These are phyloP conservation scores for Picea glauca DNA, from an alignment of 75 land plant genomes.

Conservation along the genomic window DNA sequence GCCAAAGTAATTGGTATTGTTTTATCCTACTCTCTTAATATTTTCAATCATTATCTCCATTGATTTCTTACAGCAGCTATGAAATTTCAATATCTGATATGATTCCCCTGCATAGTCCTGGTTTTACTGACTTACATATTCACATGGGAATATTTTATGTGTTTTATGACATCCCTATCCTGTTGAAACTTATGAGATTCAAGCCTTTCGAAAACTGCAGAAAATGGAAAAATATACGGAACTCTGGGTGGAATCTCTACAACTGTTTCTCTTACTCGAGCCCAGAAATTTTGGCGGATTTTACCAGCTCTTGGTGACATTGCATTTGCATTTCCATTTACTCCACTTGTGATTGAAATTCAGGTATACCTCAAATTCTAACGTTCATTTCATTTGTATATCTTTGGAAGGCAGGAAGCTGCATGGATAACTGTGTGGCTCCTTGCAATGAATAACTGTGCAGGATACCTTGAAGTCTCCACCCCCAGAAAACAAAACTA, in stretches of 20 bases:
- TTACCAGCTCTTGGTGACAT: slow-evolving; percentile 35
- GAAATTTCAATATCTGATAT: background rate
- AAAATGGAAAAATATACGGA: slow-evolving; percentile 5
- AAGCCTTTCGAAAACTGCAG: background rate
- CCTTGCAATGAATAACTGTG: background rate
- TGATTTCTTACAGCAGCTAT: background rate
- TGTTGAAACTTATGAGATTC: background rate
- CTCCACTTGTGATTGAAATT: slow-evolving; percentile 35
- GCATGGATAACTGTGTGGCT: background rate
- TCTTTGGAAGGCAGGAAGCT: background rate
- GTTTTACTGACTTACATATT: background rate
- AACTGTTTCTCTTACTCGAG: background rate
- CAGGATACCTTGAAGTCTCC: slow-evolving; percentile 21
- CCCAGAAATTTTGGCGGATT: slow-evolving; percentile 22
- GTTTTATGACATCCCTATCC: background rate
- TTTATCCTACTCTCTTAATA: background rate
- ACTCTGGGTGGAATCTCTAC: background rate
- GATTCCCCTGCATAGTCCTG: background rate
- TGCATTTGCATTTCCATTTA: slow-evolving; percentile 38
- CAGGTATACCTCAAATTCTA: slow-evolving; percentile 8
- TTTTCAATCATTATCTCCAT: background rate
- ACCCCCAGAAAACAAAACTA: slow-evolving; percentile 17
- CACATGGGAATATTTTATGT: background rate
- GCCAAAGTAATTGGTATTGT: slow-evolving; percentile 15
- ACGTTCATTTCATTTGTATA: background rate